These are phyloP conservation scores for Trypanosoma lewisi DNA, from an alignment of 208 protist species.

Conservation along the genomic window DNA sequence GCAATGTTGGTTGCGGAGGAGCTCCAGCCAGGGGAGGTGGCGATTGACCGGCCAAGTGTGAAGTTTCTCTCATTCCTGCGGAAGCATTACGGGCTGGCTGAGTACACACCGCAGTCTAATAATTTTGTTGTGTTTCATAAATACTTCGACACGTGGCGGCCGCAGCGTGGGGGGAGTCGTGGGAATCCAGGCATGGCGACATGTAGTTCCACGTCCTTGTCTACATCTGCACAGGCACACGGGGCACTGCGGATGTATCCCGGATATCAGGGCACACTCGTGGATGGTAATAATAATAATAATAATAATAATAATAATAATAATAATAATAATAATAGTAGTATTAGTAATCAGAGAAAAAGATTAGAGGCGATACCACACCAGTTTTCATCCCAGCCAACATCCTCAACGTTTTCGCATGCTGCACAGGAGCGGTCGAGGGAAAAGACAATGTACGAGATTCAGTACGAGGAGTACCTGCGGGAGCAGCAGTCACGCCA, in stretches of 20 bases:
- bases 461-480: constrained; percentile 28
- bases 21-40: constrained; percentile 54
- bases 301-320: too few species aligned
- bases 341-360: neutral
- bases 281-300: too few species aligned
- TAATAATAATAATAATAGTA: too few species aligned
- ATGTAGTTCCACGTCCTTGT: neutral
- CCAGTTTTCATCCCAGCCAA: neutral
- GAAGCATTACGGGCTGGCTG: constrained; percentile 80
- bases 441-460: constrained; percentile 20
- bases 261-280: neutral
- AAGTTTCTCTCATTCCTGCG: constrained; percentile 90
- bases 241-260: neutral
- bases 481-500: neutral
- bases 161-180: constrained; percentile 5
- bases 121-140: constrained; percentile 92
- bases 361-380: neutral
- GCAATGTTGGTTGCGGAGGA: constrained; percentile 55
- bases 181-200: neutral
- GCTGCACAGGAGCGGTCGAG: neutral
- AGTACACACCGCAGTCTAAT: constrained; percentile 85
- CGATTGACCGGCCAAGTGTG: constrained; percentile 89
- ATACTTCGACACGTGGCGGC: constrained; percentile 68
- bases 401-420: neutral
- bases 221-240: neutral